Evolutionary conservation across 306 rosid genomes (phyloP).

Genomic region (Dryas alaskensis): DNA sequence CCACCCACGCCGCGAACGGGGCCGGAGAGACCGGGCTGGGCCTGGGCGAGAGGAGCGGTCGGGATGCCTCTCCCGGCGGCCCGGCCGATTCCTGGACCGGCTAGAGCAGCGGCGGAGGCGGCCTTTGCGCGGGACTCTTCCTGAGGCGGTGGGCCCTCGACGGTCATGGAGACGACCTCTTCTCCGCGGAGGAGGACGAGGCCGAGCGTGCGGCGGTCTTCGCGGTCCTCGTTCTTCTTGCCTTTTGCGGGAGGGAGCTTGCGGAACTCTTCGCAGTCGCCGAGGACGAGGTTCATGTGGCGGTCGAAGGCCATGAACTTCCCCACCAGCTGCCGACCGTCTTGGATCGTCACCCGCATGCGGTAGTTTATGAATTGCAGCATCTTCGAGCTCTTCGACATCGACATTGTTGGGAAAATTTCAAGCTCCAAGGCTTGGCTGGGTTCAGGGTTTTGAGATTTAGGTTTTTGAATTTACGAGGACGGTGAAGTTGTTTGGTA

Average conservation of each 20-base stretch:
- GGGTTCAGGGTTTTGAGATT: background rate
- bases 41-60: constrained; percentile 70
- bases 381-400: constrained; percentile 99
- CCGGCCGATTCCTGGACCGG: constrained; percentile 89
- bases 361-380: constrained; percentile 92
- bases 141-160: constrained; percentile 94
- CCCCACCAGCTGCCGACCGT: constrained; percentile 94
- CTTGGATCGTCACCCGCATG: constrained; percentile 93
- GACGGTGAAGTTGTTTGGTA: too few species aligned
- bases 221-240: constrained; percentile 74
- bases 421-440: too few species aligned
- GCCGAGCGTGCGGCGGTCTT: constrained; percentile 95
- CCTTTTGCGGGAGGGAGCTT: constrained; percentile 92
- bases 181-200: constrained; percentile 97
- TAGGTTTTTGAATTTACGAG: background rate
- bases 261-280: constrained; percentile 98
- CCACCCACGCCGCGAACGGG: constrained; percentile 97
- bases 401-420: constrained; percentile 60
- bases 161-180: constrained; percentile 98
- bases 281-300: constrained; percentile 96
- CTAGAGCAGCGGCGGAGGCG: constrained; percentile 68
- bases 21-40: constrained; percentile 91
- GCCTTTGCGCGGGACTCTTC: constrained; percentile 95
- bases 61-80: constrained; percentile 86
- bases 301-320: constrained; percentile 99